These are phyloP conservation scores for Fusarium tanahbumbuense DNA, from an alignment of 2,329 filamentous ascomycete genomes.

Conservation along the genomic window DNA sequence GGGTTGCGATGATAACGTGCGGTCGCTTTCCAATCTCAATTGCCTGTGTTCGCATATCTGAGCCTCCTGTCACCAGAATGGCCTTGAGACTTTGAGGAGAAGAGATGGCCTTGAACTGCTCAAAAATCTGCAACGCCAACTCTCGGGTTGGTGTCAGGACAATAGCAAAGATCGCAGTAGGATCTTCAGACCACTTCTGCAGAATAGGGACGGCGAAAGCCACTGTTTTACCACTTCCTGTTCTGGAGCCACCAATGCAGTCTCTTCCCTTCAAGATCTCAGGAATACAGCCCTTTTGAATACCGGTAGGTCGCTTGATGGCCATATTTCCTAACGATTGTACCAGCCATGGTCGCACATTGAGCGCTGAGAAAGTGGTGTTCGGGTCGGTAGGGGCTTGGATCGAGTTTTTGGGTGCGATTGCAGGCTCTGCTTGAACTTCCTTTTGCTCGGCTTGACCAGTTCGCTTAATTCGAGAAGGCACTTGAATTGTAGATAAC, in stretches of 20 bases:
- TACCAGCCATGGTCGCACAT: constrained; percentile 87
- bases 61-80: constrained; percentile 89
- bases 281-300: constrained; percentile 93
- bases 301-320: constrained; percentile 88
- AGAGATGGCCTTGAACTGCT: constrained; percentile 94
- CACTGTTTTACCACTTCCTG: constrained; percentile 96
- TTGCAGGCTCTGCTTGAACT: constrained; percentile 32
- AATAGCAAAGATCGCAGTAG: constrained; percentile 88
- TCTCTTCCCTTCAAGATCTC: constrained; percentile 91
- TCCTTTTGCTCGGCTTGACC: constrained; percentile 38
- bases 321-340: constrained; percentile 80
- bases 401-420: constrained; percentile 51
- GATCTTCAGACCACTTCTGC: constrained; percentile 93
- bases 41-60: constrained; percentile 92
- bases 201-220: constrained; percentile 95
- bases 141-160: constrained; percentile 92
- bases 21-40: constrained; percentile 84
- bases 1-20: constrained; percentile 94
- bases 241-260: constrained; percentile 93
- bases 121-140: constrained; percentile 93
- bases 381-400: constrained; percentile 66
- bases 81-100: constrained; percentile 88
- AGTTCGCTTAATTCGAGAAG: constrained; percentile 64
- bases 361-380: constrained; percentile 76
- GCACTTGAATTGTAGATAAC: constrained; percentile 60